Conservation (phyloP, 2,329 filamentous ascomycete genomes). For the Aspergillus sp. region DNA sequence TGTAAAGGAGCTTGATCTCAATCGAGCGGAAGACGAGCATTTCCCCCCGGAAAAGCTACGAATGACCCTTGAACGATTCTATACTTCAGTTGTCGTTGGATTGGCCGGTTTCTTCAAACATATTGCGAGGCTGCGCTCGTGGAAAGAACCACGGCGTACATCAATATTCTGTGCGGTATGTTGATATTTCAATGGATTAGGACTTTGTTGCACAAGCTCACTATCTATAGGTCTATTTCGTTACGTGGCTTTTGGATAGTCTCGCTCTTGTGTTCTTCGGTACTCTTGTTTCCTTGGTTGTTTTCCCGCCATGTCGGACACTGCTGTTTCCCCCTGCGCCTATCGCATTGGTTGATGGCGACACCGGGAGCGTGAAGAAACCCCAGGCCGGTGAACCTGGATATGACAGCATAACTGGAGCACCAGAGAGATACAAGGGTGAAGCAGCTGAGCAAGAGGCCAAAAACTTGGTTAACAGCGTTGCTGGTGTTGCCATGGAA, state of each 20-base stretch:
- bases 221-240: slow-evolving; percentile 43
- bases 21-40: slow-evolving; percentile 75
- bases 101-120: slow-evolving; percentile 67
- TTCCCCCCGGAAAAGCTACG: slow-evolving; percentile 81
- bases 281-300: slow-evolving; percentile 61
- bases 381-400: slow-evolving; percentile 30
- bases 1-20: slow-evolving; percentile 69
- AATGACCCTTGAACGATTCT: slow-evolving; percentile 71
- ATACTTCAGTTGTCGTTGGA: slow-evolving; percentile 71
- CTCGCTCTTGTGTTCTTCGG: slow-evolving; percentile 57
- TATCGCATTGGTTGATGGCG: slow-evolving; percentile 64
- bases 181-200: neutral
- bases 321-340: slow-evolving; percentile 74
- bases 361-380: slow-evolving; percentile 62
- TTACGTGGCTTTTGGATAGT: slow-evolving; percentile 70
- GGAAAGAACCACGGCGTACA: slow-evolving; percentile 69
- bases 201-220: neutral
- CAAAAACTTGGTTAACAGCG: slow-evolving; percentile 70
- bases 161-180: slow-evolving; percentile 57
- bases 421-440: slow-evolving; percentile 74
- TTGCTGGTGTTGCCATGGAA: slow-evolving; percentile 67
- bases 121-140: slow-evolving; percentile 69
- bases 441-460: slow-evolving; percentile 82
- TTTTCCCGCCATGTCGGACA: slow-evolving; percentile 58
- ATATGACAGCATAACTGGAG: slow-evolving; percentile 70